Evolutionary conservation across 2,329 filamentous ascomycete species (phyloP), one percentile per base, ranked within the genome.

Genomic region (Plectosphaerella cucumerina): DNA sequence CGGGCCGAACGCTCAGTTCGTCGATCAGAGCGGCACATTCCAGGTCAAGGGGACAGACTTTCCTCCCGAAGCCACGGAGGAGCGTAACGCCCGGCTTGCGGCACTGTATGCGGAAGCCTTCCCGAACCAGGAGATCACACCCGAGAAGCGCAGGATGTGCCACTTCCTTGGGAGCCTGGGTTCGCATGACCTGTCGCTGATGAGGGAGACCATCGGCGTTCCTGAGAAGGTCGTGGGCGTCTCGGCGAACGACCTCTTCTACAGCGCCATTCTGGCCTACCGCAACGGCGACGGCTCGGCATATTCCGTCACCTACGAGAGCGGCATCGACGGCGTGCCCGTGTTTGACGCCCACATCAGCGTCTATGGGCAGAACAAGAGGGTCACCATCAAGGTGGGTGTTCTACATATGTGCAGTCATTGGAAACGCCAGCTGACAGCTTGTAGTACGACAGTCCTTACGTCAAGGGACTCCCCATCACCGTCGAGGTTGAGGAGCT

Each of bases 111-210:
- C 53, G 3, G 67, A 71, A 55, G 66, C 64, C 1, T 68, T 71
- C 39, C 56, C 55, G 5, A 65, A 61, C 6, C 52, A 60, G 23
- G 48, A 59, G 5, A 54, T 66, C 2, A 70, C 64, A 6, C 46
- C 59, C 14, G 61, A 64, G 49, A 57, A 59, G 49, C 57, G 54
- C 21, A 57, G 61, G 9, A 64, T 62, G 47, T 74, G 70, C 50
- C 65, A 69, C 1, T 73, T 79, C 49, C 62, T 81, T 5, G 71
- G 68, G 2, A 70, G 69, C 35, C 62, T 82, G 1, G 80, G 78
- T 3, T 75, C 73, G 4, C 79, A 84, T 52, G 80, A 82, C 54
- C 58, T 84, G 1, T 75, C 70, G 0, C 55, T 76, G 2, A 78
- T 84, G 76, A 68, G 80, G 12, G 80, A 84, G 58, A 47, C 41